Conservation (phyloP, 1,284 basidiomycete species). For the Butyriboletus appendiculatus region DNA sequence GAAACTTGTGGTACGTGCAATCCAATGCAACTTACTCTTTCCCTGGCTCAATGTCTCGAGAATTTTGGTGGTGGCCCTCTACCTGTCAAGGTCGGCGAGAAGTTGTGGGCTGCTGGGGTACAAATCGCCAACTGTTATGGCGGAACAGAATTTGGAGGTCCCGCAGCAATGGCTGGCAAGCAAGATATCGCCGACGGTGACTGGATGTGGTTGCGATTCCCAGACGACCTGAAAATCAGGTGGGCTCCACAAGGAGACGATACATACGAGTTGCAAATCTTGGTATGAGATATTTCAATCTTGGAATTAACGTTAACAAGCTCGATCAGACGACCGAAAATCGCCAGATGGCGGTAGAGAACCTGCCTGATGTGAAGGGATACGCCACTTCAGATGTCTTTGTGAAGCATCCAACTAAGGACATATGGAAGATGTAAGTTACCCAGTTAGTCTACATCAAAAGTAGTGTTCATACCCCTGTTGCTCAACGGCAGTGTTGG, state of each 20-base stretch:
- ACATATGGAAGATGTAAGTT: constrained; percentile 32
- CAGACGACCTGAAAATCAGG: constrained; percentile 15
- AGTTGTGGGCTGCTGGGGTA: no score
- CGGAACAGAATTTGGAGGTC: constrained; percentile 30
- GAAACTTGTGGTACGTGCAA: constrained; percentile 17
- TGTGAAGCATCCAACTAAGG: constrained; percentile 30
- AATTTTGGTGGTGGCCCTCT: constrained; percentile 13
- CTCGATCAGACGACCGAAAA: constrained; percentile 7
- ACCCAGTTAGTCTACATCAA: accelerated
- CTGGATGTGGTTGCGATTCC: constrained; percentile 36
- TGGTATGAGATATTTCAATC: constrained; percentile 21
- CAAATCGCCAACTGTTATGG: no score
- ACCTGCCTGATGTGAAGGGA: constrained; percentile 31
- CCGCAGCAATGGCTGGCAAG: not conserved
- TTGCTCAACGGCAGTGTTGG: constrained; percentile 19
- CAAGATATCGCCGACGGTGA: constrained; percentile 21
- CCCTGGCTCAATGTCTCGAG: constrained; percentile 5
- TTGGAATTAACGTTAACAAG: not conserved
- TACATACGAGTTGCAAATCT: constrained; percentile 35
- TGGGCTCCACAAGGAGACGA: constrained; percentile 34
- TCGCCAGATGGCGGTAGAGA: constrained; percentile 26
- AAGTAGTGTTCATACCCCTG: not conserved
- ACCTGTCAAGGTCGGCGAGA: no score
- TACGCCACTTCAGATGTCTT: constrained; percentile 35
- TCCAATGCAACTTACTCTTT: not conserved